Evolutionary conservation across 1,284 basidiomycete species (phyloP), one percentile per base, ranked within the genome.

Genomic region (Leucoagaricus sp.): DNA sequence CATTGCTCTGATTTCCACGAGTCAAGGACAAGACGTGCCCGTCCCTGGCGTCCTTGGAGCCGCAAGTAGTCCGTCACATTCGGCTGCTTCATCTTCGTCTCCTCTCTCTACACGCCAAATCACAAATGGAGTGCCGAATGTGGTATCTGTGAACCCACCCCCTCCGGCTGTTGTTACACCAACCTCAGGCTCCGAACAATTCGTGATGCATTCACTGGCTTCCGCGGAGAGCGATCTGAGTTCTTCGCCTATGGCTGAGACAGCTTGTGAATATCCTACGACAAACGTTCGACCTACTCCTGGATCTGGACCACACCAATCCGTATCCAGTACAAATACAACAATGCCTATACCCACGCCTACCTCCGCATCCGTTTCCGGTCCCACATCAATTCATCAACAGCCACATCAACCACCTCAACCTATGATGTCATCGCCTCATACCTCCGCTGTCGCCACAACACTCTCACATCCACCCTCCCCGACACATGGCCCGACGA

Each of bases 401-500:
- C 26, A n/a, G 7, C 49, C 56, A 4, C 23, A 50, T 45, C 29
- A 47, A 41, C 53, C 49, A 28, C 29, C 49, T 4, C n/a, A n/a
- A n/a, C n/a, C n/a, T n/a, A n/a, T n/a, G n/a, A n/a, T n/a, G n/a
- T n/a, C n/a, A 47, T 61, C 41, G 57, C 61, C 49, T 58, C 60
- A 58, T 64, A 68, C 8, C 66, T 65, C n/a, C n/a, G n/a, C n/a
- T n/a, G n/a, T 53, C 64, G 69, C 5, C 54, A 69, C 12, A 66
- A 65, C 41, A n/a, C 58, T 65, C 53, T 82, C 76, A 33, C 83
- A 75, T 60, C 84, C 76, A 31, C 86, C 82, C 29, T 89, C 79
- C 25, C 86, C 85, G 3, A 77, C 77, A 9, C 70, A 74, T 48
- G 68, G 65, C 2, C 72, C 75, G 49, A 76, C 77, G 40, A 86